These are phyloP conservation scores for Biscogniauxia mediterranea DNA, from an alignment of 2,329 filamentous ascomycete genomes.

Conservation along the genomic window DNA sequence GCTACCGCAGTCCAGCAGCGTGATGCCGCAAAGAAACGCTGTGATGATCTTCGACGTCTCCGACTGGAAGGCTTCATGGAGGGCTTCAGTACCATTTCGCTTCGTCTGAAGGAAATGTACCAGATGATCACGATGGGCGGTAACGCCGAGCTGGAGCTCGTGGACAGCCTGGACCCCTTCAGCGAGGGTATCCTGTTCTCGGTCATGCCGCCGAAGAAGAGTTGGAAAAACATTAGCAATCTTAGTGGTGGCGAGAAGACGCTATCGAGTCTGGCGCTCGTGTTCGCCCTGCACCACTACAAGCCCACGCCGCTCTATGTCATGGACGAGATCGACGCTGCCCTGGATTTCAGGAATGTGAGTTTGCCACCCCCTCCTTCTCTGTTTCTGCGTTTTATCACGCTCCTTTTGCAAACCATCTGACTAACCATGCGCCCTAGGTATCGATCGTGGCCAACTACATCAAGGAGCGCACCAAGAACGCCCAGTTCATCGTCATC, in stretches of 20 bases:
- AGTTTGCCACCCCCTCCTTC: constrained; percentile 40
- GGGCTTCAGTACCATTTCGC: constrained; percentile 89
- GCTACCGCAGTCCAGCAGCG: constrained; percentile 73
- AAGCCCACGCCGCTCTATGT: constrained; percentile 97
- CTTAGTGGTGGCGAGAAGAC: constrained; percentile 97
- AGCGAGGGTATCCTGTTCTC: constrained; percentile 95
- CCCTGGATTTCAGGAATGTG: constrained; percentile 95
- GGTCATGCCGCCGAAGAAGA: constrained; percentile 99
- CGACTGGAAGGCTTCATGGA: constrained; percentile 98
- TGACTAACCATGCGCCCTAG: constrained; percentile 42
- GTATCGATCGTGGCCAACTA: constrained; percentile 98
- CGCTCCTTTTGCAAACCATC: constrained; percentile 10
- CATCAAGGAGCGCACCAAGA: constrained; percentile 98
- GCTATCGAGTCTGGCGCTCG: constrained; percentile 83
- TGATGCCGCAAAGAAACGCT: constrained; percentile 85
- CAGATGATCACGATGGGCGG: constrained; percentile 99
- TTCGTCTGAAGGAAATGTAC: constrained; percentile 98
- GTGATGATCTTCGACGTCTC: constrained; percentile 85
- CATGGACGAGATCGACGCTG: constrained; percentile 99
- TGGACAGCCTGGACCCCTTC: constrained; percentile 94
- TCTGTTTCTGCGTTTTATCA: not conserved
- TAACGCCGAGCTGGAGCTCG: constrained; percentile 94
- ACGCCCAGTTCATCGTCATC: constrained; percentile 98
- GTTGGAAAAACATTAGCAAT: constrained; percentile 99
- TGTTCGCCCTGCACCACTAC: constrained; percentile 98